Conservation (phyloP, 2,329 filamentous ascomycete genomes). For the Stachybotrys echinatus region DNA sequence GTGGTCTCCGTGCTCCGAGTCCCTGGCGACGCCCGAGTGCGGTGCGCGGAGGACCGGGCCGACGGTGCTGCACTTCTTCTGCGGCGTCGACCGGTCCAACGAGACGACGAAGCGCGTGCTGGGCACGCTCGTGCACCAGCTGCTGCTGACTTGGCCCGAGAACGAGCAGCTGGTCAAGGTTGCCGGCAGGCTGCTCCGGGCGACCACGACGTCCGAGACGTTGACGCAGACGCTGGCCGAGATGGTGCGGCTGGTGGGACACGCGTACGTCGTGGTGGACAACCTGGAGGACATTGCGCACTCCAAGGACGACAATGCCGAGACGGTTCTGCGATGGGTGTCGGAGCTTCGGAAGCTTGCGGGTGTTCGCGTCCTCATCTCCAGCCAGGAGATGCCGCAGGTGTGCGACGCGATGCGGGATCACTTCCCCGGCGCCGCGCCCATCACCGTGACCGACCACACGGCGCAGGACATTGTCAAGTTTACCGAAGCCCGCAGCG, state of each 20-base stretch:
- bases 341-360: not conserved
- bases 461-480: not conserved
- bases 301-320: not conserved
- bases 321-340: not conserved
- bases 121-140: not conserved
- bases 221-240: not conserved
- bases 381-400: not conserved
- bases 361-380: not conserved
- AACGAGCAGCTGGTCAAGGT: constrained; percentile 1
- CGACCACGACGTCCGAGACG: not conserved
- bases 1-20: not conserved
- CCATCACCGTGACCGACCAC: not conserved
- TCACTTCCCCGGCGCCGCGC: not conserved
- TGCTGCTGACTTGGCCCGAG: constrained; percentile 1
- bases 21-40: not conserved
- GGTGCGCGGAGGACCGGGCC: not conserved
- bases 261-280: not conserved
- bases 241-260: not conserved
- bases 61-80: constrained; percentile 1
- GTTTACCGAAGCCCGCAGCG: not conserved
- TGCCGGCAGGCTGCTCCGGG: not conserved
- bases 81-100: not conserved
- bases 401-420: not conserved
- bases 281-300: constrained; percentile 1
- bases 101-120: not conserved